Evolutionary conservation across 768 basidiomycete genomes (phyloP), one percentile per base, ranked within the genome.

Genomic region (Pilatotrama ljubarskyi): DNA sequence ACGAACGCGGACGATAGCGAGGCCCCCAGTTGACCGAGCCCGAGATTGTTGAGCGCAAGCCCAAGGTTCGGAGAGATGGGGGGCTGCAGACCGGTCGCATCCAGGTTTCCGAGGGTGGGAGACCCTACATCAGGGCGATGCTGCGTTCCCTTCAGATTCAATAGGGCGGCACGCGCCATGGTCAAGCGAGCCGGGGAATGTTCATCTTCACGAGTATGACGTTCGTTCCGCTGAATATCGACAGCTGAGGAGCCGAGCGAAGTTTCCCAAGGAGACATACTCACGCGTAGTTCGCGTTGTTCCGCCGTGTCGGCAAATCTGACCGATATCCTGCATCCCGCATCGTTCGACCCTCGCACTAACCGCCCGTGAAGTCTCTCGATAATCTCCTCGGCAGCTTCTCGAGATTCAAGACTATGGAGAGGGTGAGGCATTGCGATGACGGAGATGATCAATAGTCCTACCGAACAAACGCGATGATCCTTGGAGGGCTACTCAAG

Each of bases 391-490:
- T 91, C 87, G 2, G 90, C 91, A 0, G 88, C 90, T 0, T 64
- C 29, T 17, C 90, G 85, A 17, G 81, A 85, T 65, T 92, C 90
- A 24, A 93, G 76, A 47, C 91, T 92, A 65, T 9, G 38, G 10
- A 4, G 18, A 36, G 20, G 29, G 14, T 17, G 36, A 7, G 0
- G 38, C 25, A 25, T 25, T 37, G 18, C 35, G 32, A 18, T n/a
- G 38, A 13, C 8, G 49, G 14, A 35, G 40, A 46, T 47, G 25
- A 53, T n/a, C 46, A 46, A 38, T 38, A 54, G 24, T 70, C 81
- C 20, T 63, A 89, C 90, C 91, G 80, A 41, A 91, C 88, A 66
- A 92, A 92, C 0, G 89, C 90, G 55, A 92, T 91, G 62, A 91
- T 88, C 58, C 89, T 77, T 18, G 89, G 88, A 0, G 90, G 90